A percentile compares a stretch with the other conserved stretches of the same genome.
These are phyloP conservation scores for Neospora caninum DNA, from an alignment of 169 alveolate species.

Conservation along the genomic window DNA sequence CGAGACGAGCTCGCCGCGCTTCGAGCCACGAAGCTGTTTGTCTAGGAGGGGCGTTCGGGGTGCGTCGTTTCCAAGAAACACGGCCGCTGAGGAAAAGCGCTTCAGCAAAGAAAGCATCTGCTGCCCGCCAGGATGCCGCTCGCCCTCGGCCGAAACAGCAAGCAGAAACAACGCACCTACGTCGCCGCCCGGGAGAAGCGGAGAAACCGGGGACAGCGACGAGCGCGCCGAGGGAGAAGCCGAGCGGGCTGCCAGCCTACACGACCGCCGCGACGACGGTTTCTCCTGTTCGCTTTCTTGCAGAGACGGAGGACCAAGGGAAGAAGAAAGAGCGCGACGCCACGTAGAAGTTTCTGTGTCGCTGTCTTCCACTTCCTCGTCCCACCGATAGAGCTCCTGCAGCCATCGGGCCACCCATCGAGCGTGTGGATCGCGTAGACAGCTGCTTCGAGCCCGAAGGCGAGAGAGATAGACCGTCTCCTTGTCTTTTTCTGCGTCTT, in stretches of 20 bases:
- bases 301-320: not conserved
- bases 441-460: not conserved
- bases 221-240: not conserved
- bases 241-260: not conserved
- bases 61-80: not conserved
- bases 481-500: not conserved
- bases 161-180: not conserved
- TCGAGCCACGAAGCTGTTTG: not conserved
- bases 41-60: not conserved
- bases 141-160: not conserved
- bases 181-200: not conserved
- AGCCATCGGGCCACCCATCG: conserved; percentile 11
- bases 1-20: not conserved
- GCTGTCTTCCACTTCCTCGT: conserved; percentile 27
- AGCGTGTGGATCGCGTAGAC: not conserved
- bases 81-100: not conserved
- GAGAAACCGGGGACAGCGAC: no score
- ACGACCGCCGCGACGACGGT: not conserved
- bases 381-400: conserved; percentile 35
- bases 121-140: not conserved
- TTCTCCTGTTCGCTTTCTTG: not conserved
- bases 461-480: conserved; percentile 1
- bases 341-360: not conserved
- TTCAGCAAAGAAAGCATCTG: not conserved
- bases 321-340: not conserved